These are phyloP conservation scores for Alternaria panax DNA, from an alignment of 2,329 filamentous ascomycete genomes.

Conservation along the genomic window DNA sequence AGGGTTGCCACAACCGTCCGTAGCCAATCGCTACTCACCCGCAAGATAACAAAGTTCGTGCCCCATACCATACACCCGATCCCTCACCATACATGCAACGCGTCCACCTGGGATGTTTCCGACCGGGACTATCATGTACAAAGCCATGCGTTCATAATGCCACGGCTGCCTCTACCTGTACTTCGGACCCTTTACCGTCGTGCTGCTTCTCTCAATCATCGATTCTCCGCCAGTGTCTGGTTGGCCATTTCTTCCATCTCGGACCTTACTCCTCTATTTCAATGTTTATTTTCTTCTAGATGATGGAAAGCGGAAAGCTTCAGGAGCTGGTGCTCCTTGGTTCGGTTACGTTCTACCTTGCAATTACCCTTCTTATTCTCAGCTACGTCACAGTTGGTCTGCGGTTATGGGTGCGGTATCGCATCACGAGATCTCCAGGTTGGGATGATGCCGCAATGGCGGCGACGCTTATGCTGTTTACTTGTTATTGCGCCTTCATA, in stretches of 20 bases:
- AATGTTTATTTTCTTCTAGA: slow-evolving; percentile 6
- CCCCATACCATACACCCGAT: background rate
- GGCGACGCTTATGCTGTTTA: slow-evolving; percentile 38
- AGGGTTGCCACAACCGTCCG: slow-evolving; percentile 8
- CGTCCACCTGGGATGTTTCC: slow-evolving; percentile 12
- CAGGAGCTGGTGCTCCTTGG: slow-evolving; percentile 32
- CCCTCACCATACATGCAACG: slow-evolving; percentile 18
- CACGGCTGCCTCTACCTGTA: slow-evolving; percentile 11
- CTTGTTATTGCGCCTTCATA: slow-evolving; percentile 25
- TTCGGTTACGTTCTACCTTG: slow-evolving; percentile 25
- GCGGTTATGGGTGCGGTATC: slow-evolving; percentile 43
- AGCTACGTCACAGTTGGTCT: slow-evolving; percentile 41
- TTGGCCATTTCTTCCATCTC: background rate
- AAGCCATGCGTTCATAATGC: slow-evolving; percentile 21
- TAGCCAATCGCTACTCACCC: slow-evolving; percentile 19
- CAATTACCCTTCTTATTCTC: slow-evolving; percentile 38
- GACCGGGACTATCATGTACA: slow-evolving; percentile 15
- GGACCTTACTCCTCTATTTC: background rate
- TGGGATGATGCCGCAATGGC: slow-evolving; percentile 47
- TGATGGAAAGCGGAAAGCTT: slow-evolving; percentile 14
- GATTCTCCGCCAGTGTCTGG: slow-evolving; percentile 17
- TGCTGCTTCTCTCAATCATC: slow-evolving; percentile 6
- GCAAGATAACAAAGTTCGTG: slow-evolving; percentile 23
- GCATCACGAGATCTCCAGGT: slow-evolving; percentile 44
- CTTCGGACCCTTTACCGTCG: background rate